Conservation (phyloP, 257 asterid genomes). For the Fraxinus anomala region DNA sequence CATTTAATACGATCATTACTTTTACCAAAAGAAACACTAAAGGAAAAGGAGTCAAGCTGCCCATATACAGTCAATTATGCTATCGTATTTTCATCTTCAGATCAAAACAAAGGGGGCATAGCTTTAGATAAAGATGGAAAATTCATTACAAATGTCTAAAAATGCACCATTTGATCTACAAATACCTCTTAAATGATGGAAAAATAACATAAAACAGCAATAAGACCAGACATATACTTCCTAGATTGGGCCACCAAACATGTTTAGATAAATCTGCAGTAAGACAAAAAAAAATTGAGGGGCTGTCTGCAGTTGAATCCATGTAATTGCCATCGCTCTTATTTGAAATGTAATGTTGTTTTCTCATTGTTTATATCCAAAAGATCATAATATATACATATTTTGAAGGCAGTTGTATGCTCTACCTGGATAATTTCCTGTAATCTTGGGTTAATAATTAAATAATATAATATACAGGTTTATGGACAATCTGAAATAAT, state of each 20-base stretch:
- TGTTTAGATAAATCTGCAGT: background rate
- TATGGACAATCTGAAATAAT: background rate
- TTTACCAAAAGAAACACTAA: background rate
- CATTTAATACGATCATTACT: background rate
- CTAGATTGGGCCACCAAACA: background rate
- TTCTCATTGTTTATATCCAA: background rate
- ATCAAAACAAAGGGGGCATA: background rate
- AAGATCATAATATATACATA: too few species aligned
- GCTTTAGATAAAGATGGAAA: slow-evolving; percentile 1
- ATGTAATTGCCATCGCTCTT: background rate
- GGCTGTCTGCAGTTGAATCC: background rate
- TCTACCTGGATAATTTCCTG: background rate
- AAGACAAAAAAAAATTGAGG: background rate
- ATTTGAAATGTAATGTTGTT: background rate
- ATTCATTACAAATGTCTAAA: slow-evolving; percentile 3
- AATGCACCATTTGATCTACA: background rate
- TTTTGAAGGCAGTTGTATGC: background rate
- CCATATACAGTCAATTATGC: background rate
- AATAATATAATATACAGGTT: background rate
- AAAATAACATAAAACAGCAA: slow-evolving; percentile 1
- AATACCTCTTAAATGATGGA: background rate
- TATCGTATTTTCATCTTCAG: background rate
- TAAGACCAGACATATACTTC: slow-evolving; percentile 14
- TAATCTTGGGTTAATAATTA: too few species aligned
- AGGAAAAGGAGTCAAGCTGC: background rate